These are phyloP conservation scores for Metschnikowia colocasiae DNA, from an alignment of 805 yeast species.

Conservation along the genomic window DNA sequence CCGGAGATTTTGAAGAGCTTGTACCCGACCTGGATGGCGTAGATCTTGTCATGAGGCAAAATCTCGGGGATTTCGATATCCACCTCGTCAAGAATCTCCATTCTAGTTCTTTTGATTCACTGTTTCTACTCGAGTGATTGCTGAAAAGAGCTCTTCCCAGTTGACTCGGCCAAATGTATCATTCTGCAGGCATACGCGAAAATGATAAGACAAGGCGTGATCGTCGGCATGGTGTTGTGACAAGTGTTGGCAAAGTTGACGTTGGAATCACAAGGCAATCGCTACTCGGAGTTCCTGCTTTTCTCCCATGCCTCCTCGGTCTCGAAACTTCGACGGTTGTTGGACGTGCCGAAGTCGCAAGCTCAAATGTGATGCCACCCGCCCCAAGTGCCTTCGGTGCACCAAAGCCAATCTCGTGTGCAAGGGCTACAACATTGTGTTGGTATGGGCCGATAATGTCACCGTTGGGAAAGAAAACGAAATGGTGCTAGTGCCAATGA, in stretches of 20 bases:
- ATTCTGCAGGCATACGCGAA: conserved; percentile 4
- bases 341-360: conserved; percentile 53
- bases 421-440: conserved; percentile 47
- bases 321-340: conserved; percentile 48
- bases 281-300: background rate
- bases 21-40: conserved; percentile 66
- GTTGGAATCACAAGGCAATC: background rate
- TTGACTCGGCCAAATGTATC: background rate
- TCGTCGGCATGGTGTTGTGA: background rate
- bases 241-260: background rate
- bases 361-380: conserved; percentile 49
- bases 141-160: background rate
- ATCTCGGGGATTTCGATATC: conserved; percentile 46
- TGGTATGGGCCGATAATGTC: conserved; percentile 45
- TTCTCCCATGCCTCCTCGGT: conserved; percentile 16
- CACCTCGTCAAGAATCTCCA: conserved; percentile 22
- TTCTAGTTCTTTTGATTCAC: background rate
- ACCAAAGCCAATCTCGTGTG: conserved; percentile 42
- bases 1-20: conserved; percentile 66
- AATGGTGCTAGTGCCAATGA: conserved; percentile 17
- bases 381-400: conserved; percentile 48
- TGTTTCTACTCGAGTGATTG: background rate
- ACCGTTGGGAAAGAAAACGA: conserved; percentile 25
- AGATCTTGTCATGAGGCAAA: conserved; percentile 68
- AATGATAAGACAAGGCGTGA: background rate